Conservation (phyloP, 208 protist species). For the Leishmania martiniquensis region DNA sequence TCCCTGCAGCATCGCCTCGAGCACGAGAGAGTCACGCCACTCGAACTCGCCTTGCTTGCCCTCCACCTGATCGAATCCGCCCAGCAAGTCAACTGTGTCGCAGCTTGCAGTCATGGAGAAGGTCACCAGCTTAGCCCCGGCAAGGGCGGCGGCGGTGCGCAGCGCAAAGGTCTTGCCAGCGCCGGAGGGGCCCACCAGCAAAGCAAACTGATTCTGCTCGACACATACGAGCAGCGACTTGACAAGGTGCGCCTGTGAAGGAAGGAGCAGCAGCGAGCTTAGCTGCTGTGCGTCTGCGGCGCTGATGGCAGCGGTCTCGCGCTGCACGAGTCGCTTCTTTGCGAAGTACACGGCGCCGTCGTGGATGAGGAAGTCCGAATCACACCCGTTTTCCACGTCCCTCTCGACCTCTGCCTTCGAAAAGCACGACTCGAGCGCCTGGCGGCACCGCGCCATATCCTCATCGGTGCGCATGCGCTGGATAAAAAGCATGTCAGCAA, state of each 20-base stretch:
- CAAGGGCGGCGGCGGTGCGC: conserved; percentile 91
- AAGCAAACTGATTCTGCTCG: conserved; percentile 94
- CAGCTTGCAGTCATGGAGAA: conserved; percentile 98
- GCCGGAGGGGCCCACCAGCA: conserved; percentile 96
- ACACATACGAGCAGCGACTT: conserved; percentile 90
- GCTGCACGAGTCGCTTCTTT: conserved; percentile 28
- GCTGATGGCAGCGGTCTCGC: conserved; percentile 13
- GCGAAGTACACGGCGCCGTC: conserved; percentile 68
- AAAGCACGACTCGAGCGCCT: conserved; percentile 56
- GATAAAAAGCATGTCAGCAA: conserved; percentile 85
- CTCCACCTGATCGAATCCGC: conserved; percentile 99
- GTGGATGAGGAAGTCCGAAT: conserved; percentile 77
- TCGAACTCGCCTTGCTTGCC: conserved; percentile 97
- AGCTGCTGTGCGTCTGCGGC: conserved; percentile 23
- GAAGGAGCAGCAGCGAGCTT: conserved; percentile 60
- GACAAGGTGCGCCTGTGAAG: conserved; percentile 71
- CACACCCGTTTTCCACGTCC: conserved; percentile 28
- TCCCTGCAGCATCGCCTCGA: conserved; percentile 95
- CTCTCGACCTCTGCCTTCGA: conserved; percentile 24
- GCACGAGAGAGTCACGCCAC: conserved; percentile 99
- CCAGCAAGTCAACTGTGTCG: conserved; percentile 99
- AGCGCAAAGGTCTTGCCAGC: conserved; percentile 97
- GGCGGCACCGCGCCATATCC: conserved; percentile 51
- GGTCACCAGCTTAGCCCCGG: conserved; percentile 92
- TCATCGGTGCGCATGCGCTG: conserved; percentile 88